Conservation (phyloP, 148 eudicot species). For the Vaccinium macrocarpon region DNA sequence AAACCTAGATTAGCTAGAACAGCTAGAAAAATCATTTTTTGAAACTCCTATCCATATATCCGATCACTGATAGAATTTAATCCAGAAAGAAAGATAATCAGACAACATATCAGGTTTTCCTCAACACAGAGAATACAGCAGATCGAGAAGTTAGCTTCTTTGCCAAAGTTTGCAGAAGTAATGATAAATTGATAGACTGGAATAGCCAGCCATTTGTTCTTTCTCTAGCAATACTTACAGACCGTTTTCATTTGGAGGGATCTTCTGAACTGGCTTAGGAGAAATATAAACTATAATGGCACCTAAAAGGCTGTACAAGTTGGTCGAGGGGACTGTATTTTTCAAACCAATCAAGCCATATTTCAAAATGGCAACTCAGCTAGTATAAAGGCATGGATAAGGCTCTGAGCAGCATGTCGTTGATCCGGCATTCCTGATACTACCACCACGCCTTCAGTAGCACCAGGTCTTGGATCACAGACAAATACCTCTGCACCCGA, state of each 20-base stretch:
- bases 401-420: constrained; percentile 47
- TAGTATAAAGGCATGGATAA: constrained; percentile 55
- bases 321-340: not conserved
- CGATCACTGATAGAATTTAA: too few species aligned
- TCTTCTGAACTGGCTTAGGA: not conserved
- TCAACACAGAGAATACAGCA: not conserved
- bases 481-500: constrained; percentile 54
- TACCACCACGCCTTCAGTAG: constrained; percentile 35
- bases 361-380: constrained; percentile 44
- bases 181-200: not conserved
- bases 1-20: too few species aligned
- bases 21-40: too few species aligned
- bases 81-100: not conserved
- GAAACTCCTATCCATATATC: too few species aligned
- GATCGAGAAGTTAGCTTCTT: not conserved
- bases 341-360: not conserved
- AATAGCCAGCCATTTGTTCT: not conserved
- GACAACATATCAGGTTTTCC: not conserved
- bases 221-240: not conserved
- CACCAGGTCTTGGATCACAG: constrained; percentile 43
- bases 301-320: constrained; percentile 4
- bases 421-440: constrained; percentile 47
- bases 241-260: not conserved
- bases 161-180: not conserved
- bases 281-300: not conserved